Percentiles rank a stretch among this genome's conserved stretches.
phyloP scores from a whole-genome alignment of 139 green algal genomes.

The Volvox africanus region DNA sequence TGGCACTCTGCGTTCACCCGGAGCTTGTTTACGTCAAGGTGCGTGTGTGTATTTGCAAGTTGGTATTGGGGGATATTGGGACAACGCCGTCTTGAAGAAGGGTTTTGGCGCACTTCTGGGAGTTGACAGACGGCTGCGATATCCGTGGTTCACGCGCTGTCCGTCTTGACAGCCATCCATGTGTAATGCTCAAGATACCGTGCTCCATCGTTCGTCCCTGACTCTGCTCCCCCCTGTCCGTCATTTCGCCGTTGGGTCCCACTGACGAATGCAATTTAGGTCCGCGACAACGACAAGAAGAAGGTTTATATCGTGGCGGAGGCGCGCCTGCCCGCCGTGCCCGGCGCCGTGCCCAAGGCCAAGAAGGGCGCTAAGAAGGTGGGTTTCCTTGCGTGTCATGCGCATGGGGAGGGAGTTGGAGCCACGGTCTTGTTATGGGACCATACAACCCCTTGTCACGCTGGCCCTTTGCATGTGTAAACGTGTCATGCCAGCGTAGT shows the following conservation, averaged over 20 bases:
- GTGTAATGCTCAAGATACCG: background rate
- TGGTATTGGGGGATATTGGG: too few species aligned
- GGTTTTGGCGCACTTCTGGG: too few species aligned
- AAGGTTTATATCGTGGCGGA: constrained; percentile 94
- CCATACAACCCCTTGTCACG: too few species aligned
- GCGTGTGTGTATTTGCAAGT: background rate
- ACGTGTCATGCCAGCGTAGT: too few species aligned
- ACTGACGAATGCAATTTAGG: constrained; percentile 43
- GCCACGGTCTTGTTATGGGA: too few species aligned
- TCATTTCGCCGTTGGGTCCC: background rate
- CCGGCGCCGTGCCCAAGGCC: constrained; percentile 88
- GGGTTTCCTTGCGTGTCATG: background rate
- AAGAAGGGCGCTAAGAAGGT: constrained; percentile 79
- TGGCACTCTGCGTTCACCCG: constrained; percentile 97
- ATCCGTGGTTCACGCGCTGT: too few species aligned
- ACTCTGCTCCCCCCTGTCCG: background rate
- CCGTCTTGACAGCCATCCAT: too few species aligned
- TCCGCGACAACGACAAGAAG: constrained; percentile 77
- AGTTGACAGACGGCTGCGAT: too few species aligned
- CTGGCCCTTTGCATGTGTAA: too few species aligned
- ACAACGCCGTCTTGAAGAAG: too few species aligned
- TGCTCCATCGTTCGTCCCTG: background rate
- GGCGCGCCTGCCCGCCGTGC: constrained; percentile 82
- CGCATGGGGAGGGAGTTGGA: too few species aligned
- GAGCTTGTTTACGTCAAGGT: constrained; percentile 93